Conservation (phyloP, 108 stramenopile species). For the Stephanodiscus triporus region DNA sequence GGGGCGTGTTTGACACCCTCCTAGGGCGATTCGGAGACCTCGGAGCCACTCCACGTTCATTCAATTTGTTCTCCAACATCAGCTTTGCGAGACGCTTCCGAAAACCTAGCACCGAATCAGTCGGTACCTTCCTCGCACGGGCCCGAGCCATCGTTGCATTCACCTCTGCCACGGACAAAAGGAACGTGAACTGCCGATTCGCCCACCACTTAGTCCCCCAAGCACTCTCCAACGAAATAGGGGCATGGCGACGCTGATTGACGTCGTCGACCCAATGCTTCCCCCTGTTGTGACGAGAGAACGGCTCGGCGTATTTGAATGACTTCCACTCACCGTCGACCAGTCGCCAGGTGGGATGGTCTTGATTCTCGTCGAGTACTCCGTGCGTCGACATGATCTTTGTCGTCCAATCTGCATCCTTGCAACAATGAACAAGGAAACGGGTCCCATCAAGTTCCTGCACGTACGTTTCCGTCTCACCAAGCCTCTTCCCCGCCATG, state of each 20-base stretch:
- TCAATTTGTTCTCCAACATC: too few species aligned
- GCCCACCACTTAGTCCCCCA: conserved; percentile 23
- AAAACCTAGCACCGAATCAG: too few species aligned
- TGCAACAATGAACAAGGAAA: conserved; percentile 14
- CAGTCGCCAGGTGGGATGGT: background rate
- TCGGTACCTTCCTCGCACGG: too few species aligned
- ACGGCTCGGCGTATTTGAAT: conserved; percentile 18
- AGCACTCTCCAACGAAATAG: conserved; percentile 13
- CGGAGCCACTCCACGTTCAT: too few species aligned
- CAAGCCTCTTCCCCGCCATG: background rate
- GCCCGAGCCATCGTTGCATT: too few species aligned
- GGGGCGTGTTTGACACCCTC: too few species aligned
- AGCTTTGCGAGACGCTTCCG: too few species aligned
- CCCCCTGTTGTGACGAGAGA: conserved; percentile 2
- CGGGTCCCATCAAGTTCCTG: background rate
- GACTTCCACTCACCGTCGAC: background rate
- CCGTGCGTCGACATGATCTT: conserved; percentile 19
- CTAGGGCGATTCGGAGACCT: too few species aligned
- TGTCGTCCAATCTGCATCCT: background rate
- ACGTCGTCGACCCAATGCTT: conserved; percentile 3
- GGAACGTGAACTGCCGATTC: too few species aligned
- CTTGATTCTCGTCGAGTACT: background rate
- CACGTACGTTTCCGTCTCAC: background rate
- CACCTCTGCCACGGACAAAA: too few species aligned
- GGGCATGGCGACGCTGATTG: conserved; percentile 19